A percentile compares a stretch with the other conserved stretches of the same genome.
Conservation (phyloP, 2,329 filamentous ascomycete species). For the Fusarium fracticaudum region DNA sequence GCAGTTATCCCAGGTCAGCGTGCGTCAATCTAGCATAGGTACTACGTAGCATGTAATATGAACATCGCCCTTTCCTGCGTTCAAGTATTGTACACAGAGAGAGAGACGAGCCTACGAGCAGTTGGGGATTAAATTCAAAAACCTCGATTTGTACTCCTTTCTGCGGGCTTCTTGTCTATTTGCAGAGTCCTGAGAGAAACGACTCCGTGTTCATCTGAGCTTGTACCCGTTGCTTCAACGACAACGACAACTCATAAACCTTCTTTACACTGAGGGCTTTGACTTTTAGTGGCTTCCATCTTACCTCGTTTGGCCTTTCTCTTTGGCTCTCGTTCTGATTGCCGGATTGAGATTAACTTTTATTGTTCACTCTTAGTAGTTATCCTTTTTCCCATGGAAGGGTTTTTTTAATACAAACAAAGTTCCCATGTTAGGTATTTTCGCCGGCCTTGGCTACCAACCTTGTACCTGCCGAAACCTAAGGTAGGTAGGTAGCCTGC, state of each 20-base stretch:
- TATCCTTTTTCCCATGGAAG: neutral
- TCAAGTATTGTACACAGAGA: neutral
- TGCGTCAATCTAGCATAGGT: slow-evolving; percentile 13
- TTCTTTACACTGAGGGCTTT: neutral
- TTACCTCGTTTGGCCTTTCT: neutral
- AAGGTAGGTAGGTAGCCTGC: neutral
- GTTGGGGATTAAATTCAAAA: neutral
- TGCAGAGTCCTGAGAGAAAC: neutral
- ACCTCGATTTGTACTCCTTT: neutral
- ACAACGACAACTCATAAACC: neutral
- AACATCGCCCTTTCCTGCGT: slow-evolving; percentile 9
- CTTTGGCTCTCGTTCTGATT: neutral
- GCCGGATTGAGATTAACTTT: slow-evolving; percentile 1
- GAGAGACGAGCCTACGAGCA: neutral
- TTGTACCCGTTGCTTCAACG: slow-evolving; percentile 13
- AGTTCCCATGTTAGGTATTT: slow-evolving; percentile 1
- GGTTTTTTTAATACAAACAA: neutral
- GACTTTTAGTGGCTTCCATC: neutral
- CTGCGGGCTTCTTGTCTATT: slow-evolving; percentile 1
- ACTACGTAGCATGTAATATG: neutral
- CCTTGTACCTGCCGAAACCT: slow-evolving; percentile 4
- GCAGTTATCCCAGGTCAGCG: slow-evolving; percentile 28
- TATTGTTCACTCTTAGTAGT: neutral
- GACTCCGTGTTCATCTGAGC: neutral
- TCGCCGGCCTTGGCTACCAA: slow-evolving; percentile 6